Base-by-base conservation (phyloP, 2,329 filamentous ascomycete genomes). In the Aspergillus phoenicis region DNA sequence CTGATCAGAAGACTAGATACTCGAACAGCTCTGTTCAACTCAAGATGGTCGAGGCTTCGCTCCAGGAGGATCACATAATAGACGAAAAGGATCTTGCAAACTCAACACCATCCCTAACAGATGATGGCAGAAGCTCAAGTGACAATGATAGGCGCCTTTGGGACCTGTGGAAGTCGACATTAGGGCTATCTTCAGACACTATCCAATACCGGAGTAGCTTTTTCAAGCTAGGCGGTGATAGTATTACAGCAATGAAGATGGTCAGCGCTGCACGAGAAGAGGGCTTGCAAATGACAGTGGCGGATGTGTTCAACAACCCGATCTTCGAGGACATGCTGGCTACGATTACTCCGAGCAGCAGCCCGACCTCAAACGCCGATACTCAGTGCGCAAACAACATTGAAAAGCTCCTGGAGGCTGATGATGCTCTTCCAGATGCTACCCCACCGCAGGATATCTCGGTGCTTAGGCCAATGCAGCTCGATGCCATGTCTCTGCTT, bases 271-370 rank as follows among this genome's bases (percentile, higher is more conserved):
- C 76, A 30, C 73, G 76, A 6, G 75, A 78, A 33, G 73, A 76
- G 22, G 77, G 77, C 13, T 58, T 79, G 54, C 70, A 70, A 26
- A 67, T 81, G 53, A 78, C 77, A 6, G 77, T 81, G 17, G 76
- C 77, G 5, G 77, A 80, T 64, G 75, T 80, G 41, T 81, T 81
- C 70, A 71, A 73, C 45, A 75, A 79, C 57, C 76, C 75, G 24
- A 68, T 76, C 0, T 78, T 79, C 47, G 73, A 75, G 54, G 75
- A 78, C 48, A 77, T 78, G 76, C 62, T 77, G 33, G 64, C 68
- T 3, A 68, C 71, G 51, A 62, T 75, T 52, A 71, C 65, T 22
- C 66, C 66, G 2, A 67, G 68, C 17, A 69, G 56, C 20, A 65
- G 59, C 43, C 59, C 60, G 28, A 65, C 56, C 8, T 63, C 66